Evolutionary conservation across 2,329 filamentous ascomycete species (phyloP).

Genomic region (Penicillium rolfsii): DNA sequence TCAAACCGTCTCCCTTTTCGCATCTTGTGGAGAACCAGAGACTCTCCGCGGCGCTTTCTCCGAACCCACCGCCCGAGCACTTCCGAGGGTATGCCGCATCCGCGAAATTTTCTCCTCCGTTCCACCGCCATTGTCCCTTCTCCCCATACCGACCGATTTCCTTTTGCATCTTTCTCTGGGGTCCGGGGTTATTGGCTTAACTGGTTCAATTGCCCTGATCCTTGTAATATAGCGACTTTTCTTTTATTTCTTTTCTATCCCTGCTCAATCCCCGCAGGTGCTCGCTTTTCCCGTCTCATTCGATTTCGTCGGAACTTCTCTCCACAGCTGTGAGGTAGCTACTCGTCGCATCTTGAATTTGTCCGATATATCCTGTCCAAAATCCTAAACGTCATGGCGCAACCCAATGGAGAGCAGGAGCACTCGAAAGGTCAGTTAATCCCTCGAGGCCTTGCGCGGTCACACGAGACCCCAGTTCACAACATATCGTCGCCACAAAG

Average conservation of each 20-base stretch:
- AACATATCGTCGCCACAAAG: conserved; percentile 12
- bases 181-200: conserved; percentile 39
- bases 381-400: conserved; percentile 40
- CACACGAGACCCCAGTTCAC: conserved; percentile 17
- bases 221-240: conserved; percentile 39
- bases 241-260: conserved; percentile 25
- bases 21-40: conserved; percentile 22
- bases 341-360: conserved; percentile 23
- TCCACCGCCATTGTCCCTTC: conserved; percentile 31
- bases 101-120: conserved; percentile 48
- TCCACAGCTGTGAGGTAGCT: conserved; percentile 28
- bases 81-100: conserved; percentile 47
- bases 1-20: background rate
- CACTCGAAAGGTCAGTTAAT: conserved; percentile 43
- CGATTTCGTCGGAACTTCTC: conserved; percentile 22
- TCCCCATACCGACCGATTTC: conserved; percentile 26
- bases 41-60: conserved; percentile 28
- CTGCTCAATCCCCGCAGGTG: conserved; percentile 24
- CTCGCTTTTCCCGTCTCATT: conserved; percentile 23
- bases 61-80: conserved; percentile 42
- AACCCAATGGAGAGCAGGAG: conserved; percentile 45
- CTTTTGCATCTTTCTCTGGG: conserved; percentile 36
- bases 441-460: conserved; percentile 9
- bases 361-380: conserved; percentile 23
- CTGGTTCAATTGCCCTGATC: conserved; percentile 37